Base-by-base conservation (phyloP, 2,329 filamentous ascomycete genomes). In the Fusarium protoensiforme region DNA sequence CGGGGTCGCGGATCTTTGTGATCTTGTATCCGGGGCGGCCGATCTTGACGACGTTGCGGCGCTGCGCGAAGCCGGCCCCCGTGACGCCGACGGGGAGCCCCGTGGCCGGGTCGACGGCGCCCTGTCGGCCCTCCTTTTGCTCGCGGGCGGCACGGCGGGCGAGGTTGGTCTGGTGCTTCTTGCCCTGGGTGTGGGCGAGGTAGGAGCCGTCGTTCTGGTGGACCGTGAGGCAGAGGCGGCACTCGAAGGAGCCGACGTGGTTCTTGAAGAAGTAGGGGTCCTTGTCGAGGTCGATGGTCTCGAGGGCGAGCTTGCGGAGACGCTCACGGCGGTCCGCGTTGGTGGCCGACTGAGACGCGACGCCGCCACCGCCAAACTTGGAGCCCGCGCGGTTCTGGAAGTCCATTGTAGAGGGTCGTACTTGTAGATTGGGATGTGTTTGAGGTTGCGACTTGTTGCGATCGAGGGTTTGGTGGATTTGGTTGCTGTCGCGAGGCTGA, bases 201-300 rank as follows among this genome's bases (percentile, higher is more conserved):
- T 99, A 99, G 56, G 95, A 98, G 72, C 96, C 96, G 86, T 99
- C 96, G 83, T 99, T 99, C 81, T 99, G 96, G 88, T 99, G 96
- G 6, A 98, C 96, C 0, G 96, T 99, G 29, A 99, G 87, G 81
- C 96, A 99, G 43, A 99, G 92, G 33, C 96, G 94, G 83, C 96
- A 99, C 84, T 99, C 96, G 84, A 98, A 99, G 80, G 93, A 96
- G 80, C 96, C 96, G 78, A 98, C 94, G 84, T 99, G 96, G 87
- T 99, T 99, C 84, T 97, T 97, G 92, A 99, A 99, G 88, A 98
- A 98, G 90, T 98, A 99, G 0, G 96, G 96, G 85, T 99, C 96
- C 86, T 98, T 98, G 85, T 98, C 96, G 72, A 98, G 93, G 86
- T 98, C 96, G 88, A 99, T 99, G 64, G 95, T 97, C 86, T 99